A percentile compares a stretch with the other conserved stretches of the same genome.
These are phyloP conservation scores for Phytophthora pluvialis DNA, from an alignment of 352 stramenopile species.

Conservation along the genomic window DNA sequence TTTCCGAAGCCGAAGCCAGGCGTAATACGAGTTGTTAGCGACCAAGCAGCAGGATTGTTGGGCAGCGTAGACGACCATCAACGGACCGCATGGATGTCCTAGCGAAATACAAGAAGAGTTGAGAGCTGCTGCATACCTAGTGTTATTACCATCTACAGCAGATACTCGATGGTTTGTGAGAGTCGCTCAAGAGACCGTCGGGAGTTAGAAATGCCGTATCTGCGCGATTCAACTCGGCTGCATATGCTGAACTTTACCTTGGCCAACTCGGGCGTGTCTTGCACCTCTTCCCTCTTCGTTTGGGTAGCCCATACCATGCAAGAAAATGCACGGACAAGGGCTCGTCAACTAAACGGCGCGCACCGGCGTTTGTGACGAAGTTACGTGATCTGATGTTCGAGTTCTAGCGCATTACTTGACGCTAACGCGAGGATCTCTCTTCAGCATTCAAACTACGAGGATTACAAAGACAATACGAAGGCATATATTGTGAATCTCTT, in stretches of 20 bases:
- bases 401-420: background rate
- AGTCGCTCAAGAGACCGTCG: slow-evolving; percentile 33
- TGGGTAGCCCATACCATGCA: no score
- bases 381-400: no score
- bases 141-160: no score
- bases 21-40: slow-evolving; percentile 43
- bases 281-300: no score
- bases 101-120: background rate
- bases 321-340: no score
- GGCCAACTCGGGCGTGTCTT: no score
- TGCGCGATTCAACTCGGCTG: slow-evolving; percentile 43
- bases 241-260: no score
- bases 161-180: no score
- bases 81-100: slow-evolving; percentile 55
- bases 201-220: slow-evolving; percentile 44
- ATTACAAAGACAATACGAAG: background rate
- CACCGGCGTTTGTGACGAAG: no score
- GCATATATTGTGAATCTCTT: slow-evolving; percentile 12
- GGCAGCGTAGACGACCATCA: slow-evolving; percentile 36
- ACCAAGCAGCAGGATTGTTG: slow-evolving; percentile 26
- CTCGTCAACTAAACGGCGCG: no score
- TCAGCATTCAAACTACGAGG: background rate
- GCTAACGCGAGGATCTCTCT: background rate
- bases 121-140: background rate
- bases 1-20: slow-evolving; percentile 62